phyloP scores from a whole-genome alignment of 106 monocot species.

The Iris macrosiphon region DNA sequence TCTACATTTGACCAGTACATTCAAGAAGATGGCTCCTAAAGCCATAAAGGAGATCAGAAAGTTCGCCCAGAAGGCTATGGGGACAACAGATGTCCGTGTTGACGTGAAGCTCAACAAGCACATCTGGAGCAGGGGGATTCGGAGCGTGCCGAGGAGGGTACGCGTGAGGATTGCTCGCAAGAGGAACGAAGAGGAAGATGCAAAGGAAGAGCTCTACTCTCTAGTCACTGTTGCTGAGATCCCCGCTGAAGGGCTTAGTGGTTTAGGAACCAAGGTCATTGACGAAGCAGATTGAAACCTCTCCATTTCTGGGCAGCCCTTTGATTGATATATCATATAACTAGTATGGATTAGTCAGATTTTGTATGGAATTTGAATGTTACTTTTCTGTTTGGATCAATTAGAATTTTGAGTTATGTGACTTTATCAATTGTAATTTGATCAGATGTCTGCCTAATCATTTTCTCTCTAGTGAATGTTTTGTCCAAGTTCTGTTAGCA shows the following conservation, averaged over 20 bases:
- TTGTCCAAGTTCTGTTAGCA: no score
- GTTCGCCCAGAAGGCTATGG: conserved; percentile 29
- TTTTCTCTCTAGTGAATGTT: no score
- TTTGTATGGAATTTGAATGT: no score
- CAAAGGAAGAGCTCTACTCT: conserved; percentile 30
- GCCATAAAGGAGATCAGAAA: conserved; percentile 31
- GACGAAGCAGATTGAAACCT: no score
- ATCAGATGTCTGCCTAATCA: no score
- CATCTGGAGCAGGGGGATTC: conserved; percentile 27
- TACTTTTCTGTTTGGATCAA: no score
- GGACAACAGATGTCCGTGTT: conserved; percentile 24
- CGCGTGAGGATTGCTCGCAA: conserved; percentile 25
- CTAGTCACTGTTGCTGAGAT: conserved; percentile 24
- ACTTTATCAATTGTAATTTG: no score
- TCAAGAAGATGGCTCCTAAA: conserved; percentile 35
- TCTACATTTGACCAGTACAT: conserved; percentile 10
- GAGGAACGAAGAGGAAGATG: conserved; percentile 31
- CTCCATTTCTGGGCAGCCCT: no score
- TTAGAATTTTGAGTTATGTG: no score
- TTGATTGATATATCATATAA: no score
- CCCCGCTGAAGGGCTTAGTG: conserved; percentile 18
- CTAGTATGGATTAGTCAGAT: no score
- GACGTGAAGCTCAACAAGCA: conserved; percentile 28
- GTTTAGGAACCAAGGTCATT: no score
- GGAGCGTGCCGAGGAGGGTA: conserved; percentile 22